Conservation (phyloP, 352 stramenopile genomes). For the Vaucheria bursata region DNA sequence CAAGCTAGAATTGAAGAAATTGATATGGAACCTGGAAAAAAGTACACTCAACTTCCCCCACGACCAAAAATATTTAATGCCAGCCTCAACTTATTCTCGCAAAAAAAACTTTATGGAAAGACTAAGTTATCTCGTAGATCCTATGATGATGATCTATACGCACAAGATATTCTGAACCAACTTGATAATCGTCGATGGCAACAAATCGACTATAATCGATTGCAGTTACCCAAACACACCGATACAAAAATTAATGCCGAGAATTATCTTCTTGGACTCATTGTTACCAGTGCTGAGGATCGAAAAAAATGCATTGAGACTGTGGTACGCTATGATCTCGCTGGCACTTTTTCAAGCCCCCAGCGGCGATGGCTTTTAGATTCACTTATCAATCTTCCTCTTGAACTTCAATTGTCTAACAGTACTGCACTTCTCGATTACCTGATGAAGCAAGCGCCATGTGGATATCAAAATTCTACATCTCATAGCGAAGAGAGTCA, state of each 20-base stretch:
- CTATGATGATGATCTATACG: neutral
- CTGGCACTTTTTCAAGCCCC: neutral
- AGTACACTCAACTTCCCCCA: neutral
- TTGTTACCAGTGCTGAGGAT: conserved; percentile 13
- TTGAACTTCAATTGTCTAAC: neutral
- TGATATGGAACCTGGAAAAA: neutral
- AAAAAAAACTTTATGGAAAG: neutral
- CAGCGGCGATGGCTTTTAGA: conserved; percentile 39
- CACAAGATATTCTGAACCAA: neutral
- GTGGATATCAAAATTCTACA: conserved; percentile 11
- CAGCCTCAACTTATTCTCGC: neutral
- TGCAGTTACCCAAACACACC: conserved; percentile 3
- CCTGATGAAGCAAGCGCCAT: conserved; percentile 15
- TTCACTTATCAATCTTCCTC: neutral
- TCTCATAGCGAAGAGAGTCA: neutral
- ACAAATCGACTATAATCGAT: neutral
- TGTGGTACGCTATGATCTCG: conserved; percentile 6
- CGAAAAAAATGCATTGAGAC: conserved; percentile 14
- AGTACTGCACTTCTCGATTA: conserved; percentile 16
- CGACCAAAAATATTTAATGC: neutral
- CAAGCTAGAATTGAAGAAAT: neutral
- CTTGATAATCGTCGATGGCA: neutral
- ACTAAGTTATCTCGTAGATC: neutral
- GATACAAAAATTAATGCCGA: conserved; percentile 18
- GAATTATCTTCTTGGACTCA: conserved; percentile 22